Conservation (phyloP, 2,329 filamentous ascomycete genomes). For the Chaetothyriales sp. region DNA sequence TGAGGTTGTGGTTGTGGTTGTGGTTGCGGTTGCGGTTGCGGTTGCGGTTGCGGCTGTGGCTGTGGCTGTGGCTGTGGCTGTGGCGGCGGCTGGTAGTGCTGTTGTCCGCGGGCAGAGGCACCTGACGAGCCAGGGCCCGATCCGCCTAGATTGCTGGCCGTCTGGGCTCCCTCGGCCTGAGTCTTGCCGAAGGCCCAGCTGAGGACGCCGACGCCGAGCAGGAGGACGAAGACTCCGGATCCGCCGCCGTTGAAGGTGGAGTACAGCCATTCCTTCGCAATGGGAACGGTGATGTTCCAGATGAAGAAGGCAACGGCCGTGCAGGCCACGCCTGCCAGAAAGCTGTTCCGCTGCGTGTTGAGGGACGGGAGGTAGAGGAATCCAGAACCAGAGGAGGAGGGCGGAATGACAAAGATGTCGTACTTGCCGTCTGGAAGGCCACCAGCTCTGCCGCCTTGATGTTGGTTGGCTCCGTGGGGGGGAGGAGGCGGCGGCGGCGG, state of each 20-base stretch:
- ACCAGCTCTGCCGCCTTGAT: constrained; percentile 40
- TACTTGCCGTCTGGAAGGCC: constrained; percentile 80
- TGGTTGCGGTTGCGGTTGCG: neutral
- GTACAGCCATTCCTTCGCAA: constrained; percentile 59
- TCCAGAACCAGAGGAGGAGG: constrained; percentile 74
- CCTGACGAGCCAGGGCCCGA: constrained; percentile 2
- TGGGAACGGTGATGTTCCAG: constrained; percentile 60
- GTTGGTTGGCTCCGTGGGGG: constrained; percentile 68
- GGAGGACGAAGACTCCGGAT: constrained; percentile 56
- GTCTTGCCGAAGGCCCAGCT: constrained; percentile 65
- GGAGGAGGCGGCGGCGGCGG: constrained; percentile 77
- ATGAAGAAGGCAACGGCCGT: constrained; percentile 60
- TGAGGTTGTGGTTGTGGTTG: neutral
- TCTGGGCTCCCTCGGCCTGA: constrained; percentile 36
- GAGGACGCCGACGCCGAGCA: constrained; percentile 58
- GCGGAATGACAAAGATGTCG: constrained; percentile 93
- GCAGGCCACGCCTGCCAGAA: constrained; percentile 70
- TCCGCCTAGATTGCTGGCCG: constrained; percentile 2
- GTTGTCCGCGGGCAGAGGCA: neutral
- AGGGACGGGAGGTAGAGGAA: constrained; percentile 92
- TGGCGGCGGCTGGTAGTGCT: neutral
- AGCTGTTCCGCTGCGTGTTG: constrained; percentile 75
- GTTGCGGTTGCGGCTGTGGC: neutral
- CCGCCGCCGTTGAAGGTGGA: constrained; percentile 59
- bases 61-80: neutral